Evolutionary conservation across 345 rosid species (phyloP).

Genomic region (Populus deltoides): DNA sequence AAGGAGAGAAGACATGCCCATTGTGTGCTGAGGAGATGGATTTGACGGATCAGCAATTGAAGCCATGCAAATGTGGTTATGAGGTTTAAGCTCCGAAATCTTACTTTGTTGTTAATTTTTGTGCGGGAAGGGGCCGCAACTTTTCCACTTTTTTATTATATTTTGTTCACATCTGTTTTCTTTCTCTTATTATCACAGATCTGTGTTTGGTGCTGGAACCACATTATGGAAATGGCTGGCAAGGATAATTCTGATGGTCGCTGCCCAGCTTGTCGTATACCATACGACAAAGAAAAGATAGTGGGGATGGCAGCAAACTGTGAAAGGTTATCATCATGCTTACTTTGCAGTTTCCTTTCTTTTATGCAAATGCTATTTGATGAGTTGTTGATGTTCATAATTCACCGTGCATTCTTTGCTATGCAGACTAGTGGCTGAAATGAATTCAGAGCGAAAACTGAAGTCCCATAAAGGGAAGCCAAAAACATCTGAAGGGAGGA

Average conservation of each 20-base stretch:
- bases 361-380: background rate
- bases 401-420: background rate
- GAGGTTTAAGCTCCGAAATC: constrained; percentile 7
- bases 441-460: constrained; percentile 53
- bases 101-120: background rate
- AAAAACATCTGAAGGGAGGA: constrained; percentile 70
- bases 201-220: constrained; percentile 99
- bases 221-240: constrained; percentile 91
- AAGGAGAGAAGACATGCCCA: constrained; percentile 80
- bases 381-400: background rate
- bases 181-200: constrained; percentile 39
- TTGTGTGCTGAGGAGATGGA: constrained; percentile 93
- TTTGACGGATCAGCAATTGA: constrained; percentile 84
- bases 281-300: constrained; percentile 87
- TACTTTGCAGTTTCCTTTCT: background rate
- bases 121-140: background rate
- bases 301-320: constrained; percentile 73
- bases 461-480: constrained; percentile 66
- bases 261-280: constrained; percentile 89
- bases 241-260: constrained; percentile 82
- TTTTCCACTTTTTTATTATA: background rate
- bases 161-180: background rate
- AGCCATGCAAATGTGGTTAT: constrained; percentile 91
- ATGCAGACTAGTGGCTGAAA: constrained; percentile 63
- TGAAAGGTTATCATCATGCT: constrained; percentile 53